These are phyloP conservation scores for Hymenoscyphus linearis DNA, from an alignment of 2,329 filamentous ascomycete species.

Conservation along the genomic window DNA sequence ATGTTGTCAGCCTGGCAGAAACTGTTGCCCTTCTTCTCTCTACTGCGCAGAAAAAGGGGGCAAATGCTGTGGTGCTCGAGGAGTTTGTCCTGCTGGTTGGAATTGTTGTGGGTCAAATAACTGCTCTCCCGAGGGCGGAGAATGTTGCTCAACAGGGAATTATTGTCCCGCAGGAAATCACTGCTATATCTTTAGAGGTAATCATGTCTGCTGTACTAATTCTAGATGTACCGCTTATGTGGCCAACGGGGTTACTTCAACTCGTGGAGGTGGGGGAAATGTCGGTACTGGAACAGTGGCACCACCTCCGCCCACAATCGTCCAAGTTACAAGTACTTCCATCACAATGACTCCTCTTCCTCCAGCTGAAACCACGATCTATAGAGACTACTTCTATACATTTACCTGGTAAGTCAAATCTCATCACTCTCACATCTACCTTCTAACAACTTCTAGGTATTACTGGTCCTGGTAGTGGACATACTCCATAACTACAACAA, in stretches of 20 bases:
- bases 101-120: constrained; percentile 8
- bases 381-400: constrained; percentile 9
- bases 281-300: neutral
- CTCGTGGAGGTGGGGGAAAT: neutral
- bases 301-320: neutral
- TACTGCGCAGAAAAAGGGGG: constrained; percentile 12
- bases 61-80: constrained; percentile 9
- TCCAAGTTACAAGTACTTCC: neutral
- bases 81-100: constrained; percentile 11
- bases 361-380: neutral
- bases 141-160: constrained; percentile 11
- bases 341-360: neutral
- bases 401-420: constrained; percentile 9
- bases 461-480: constrained; percentile 13
- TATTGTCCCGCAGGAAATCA: constrained; percentile 13
- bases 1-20: constrained; percentile 9
- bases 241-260: constrained; percentile 4
- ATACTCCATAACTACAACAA: neutral
- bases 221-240: constrained; percentile 12
- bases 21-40: constrained; percentile 10
- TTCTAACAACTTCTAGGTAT: constrained; percentile 5
- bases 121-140: constrained; percentile 11
- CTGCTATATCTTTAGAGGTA: constrained; percentile 8
- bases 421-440: neutral
- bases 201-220: constrained; percentile 13